phyloP scores from a whole-genome alignment of 164 flowering plant genomes.

The Vitis cinerea region DNA sequence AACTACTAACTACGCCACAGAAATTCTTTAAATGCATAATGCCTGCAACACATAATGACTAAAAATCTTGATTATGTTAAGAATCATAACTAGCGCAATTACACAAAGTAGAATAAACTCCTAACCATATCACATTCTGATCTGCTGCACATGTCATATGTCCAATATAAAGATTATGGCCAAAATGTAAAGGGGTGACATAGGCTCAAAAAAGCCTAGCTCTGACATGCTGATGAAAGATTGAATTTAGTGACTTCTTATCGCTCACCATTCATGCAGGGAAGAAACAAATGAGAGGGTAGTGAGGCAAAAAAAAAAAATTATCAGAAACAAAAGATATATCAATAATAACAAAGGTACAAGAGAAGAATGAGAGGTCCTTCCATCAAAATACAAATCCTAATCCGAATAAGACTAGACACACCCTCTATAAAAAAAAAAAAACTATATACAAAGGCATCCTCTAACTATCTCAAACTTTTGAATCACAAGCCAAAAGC shows the following conservation, averaged over 20 bases:
- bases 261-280: background rate
- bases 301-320: too few relatives aligned
- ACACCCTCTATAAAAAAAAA: too few relatives aligned
- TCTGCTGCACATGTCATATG: background rate
- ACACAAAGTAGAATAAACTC: background rate
- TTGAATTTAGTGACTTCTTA: background rate
- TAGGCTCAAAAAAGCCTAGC: too few relatives aligned
- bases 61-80: background rate
- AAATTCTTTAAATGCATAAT: background rate
- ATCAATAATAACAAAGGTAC: too few relatives aligned
- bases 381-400: too few relatives aligned
- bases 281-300: background rate
- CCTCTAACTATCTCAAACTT: too few relatives aligned
- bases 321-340: too few relatives aligned
- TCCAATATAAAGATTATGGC: background rate
- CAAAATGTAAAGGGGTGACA: background rate
- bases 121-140: background rate
- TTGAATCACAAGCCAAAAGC: background rate
- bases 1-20: background rate
- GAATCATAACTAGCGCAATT: background rate
- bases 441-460: too few relatives aligned
- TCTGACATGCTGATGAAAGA: too few relatives aligned
- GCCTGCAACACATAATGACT: background rate
- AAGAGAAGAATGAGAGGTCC: too few relatives aligned
- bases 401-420: too few relatives aligned